A percentile compares a stretch with the other conserved stretches of the same genome.
Conservation (phyloP, 176 grass and related monocot species). For the Saccharum spontaneum region DNA sequence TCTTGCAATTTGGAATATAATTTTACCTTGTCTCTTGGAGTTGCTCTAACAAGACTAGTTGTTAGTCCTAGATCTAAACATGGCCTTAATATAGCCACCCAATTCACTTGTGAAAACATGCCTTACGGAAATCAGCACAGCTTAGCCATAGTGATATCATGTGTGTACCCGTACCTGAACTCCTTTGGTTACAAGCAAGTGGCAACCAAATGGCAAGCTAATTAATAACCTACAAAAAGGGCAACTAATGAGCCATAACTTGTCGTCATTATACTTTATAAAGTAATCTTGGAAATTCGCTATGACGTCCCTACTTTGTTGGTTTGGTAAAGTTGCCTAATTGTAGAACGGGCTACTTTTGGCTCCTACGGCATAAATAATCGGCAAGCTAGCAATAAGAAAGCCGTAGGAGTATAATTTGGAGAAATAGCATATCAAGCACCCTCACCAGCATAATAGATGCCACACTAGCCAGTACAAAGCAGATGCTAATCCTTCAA, state of each 20-base stretch:
- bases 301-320: slow-evolving; percentile 3
- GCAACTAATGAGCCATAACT: neutral
- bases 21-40: no score
- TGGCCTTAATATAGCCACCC: no score
- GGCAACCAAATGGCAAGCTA: no score
- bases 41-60: no score
- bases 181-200: no score
- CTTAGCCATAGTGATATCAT: no score
- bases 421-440: neutral
- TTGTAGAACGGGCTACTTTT: slow-evolving; percentile 17
- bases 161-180: no score
- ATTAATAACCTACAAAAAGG: neutral
- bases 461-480: neutral
- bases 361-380: neutral
- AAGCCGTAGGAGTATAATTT: neutral
- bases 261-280: neutral
- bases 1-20: no score
- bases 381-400: neutral
- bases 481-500: slow-evolving; percentile 1
- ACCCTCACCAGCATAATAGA: neutral
- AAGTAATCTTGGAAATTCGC: neutral
- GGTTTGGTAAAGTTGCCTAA: neutral
- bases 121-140: no score
- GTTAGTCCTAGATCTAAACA: no score
- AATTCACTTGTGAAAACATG: no score